These are phyloP conservation scores for Gossypium lobatum DNA, from an alignment of 441 rosid species.

Conservation along the genomic window DNA sequence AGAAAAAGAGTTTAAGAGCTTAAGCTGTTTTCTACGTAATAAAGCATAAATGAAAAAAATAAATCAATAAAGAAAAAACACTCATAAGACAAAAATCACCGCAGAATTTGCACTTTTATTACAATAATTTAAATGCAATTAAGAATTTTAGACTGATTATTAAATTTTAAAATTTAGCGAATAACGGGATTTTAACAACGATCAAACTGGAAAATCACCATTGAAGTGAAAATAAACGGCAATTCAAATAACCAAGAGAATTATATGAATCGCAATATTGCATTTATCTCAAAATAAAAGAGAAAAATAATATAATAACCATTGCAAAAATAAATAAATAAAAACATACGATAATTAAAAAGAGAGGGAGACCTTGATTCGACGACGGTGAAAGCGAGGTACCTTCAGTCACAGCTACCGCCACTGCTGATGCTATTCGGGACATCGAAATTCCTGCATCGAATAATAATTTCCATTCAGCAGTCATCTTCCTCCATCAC, in stretches of 20 bases:
- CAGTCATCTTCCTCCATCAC: slow-evolving; percentile 35
- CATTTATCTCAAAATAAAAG: background rate
- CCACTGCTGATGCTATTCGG: slow-evolving; percentile 10
- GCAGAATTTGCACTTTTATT: background rate
- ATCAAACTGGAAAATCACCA: slow-evolving; percentile 9
- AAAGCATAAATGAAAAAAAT: background rate
- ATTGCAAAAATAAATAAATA: background rate
- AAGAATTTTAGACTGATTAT: background rate
- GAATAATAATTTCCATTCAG: slow-evolving; percentile 57
- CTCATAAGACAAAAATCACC: background rate
- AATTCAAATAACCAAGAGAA: slow-evolving; percentile 15
- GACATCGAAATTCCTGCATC: slow-evolving; percentile 76
- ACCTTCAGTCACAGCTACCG: slow-evolving; percentile 31
- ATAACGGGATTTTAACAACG: background rate
- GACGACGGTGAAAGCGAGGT: slow-evolving; percentile 54
- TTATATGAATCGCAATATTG: slow-evolving; percentile 5
- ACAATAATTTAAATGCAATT: background rate
- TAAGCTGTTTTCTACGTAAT: background rate
- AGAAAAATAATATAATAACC: background rate
- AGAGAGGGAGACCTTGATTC: slow-evolving; percentile 38
- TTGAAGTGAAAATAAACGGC: slow-evolving; percentile 13
- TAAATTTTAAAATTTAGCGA: background rate
- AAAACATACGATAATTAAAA: background rate
- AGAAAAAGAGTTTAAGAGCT: background rate
- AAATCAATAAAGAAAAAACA: background rate